Conservation (phyloP, 2,329 filamentous ascomycete species). For the Colletotrichum graminicola region DNA sequence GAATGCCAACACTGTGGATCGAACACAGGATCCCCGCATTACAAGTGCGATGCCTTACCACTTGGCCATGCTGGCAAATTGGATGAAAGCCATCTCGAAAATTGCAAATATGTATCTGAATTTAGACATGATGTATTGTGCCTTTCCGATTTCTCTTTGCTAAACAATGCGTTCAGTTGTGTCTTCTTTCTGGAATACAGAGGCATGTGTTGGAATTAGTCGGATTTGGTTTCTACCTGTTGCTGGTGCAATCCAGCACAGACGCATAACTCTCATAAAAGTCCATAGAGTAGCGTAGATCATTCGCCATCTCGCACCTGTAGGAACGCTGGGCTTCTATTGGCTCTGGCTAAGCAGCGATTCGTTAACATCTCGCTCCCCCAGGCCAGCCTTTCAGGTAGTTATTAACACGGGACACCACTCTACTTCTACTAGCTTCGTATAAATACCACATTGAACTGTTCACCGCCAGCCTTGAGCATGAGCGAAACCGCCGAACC, state of each 20-base stretch:
- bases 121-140: rapidly evolving
- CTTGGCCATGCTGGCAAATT: conserved; percentile 48
- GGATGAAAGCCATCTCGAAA: rapidly evolving
- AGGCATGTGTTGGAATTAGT: rapidly evolving
- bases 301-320: neutral
- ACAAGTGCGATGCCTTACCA: conserved; percentile 53
- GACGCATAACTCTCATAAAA: neutral
- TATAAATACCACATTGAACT: no score
- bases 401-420: no score
- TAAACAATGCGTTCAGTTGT: neutral
- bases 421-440: no score
- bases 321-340: neutral
- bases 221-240: neutral
- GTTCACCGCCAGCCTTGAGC: neutral
- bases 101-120: neutral
- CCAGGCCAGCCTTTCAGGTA: neutral
- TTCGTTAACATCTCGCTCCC: neutral
- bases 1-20: conserved; percentile 49
- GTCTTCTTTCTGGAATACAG: neutral
- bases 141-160: neutral
- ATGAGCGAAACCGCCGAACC: neutral
- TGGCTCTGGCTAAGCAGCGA: neutral
- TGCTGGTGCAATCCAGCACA: neutral
- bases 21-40: conserved; percentile 53
- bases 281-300: neutral